phyloP scores from a whole-genome alignment of 768 basidiomycete genomes.

The Neoboletus subvelutipes region DNA sequence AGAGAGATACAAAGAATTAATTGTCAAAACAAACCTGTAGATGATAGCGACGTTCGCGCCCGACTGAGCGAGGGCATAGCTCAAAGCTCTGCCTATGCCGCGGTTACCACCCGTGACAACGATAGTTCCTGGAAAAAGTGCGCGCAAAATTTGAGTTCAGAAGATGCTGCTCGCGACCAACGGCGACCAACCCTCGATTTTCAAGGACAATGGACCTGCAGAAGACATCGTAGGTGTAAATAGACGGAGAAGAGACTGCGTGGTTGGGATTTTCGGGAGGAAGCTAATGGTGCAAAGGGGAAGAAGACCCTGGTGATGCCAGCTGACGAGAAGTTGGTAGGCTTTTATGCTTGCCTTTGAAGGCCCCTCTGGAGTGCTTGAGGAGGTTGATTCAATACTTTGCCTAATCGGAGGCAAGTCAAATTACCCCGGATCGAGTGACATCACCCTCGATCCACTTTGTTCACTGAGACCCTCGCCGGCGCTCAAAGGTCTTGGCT shows the following conservation, averaged over 20 bases:
- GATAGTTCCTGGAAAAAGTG: constrained; percentile 39
- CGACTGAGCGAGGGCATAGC: constrained; percentile 51
- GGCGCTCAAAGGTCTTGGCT: not conserved
- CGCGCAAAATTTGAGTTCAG: not conserved
- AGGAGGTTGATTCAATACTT: constrained; percentile 7
- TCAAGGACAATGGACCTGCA: constrained; percentile 14
- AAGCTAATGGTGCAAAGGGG: not conserved
- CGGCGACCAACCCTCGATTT: constrained; percentile 29
- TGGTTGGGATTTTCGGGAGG: not conserved
- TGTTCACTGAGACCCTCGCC: not conserved
- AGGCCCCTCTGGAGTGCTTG: constrained; percentile 15
- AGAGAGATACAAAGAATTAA: not conserved
- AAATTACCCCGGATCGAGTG: constrained; percentile 17
- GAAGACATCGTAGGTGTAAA: constrained; percentile 13
- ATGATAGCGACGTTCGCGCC: constrained; percentile 62
- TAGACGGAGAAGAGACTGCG: constrained; percentile 5
- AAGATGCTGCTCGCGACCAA: not conserved
- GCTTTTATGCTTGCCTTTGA: constrained; percentile 12
- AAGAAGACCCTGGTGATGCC: not conserved
- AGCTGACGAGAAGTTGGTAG: no score
- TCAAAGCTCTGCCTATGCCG: constrained; percentile 59
- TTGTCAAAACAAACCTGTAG: constrained; percentile 41
- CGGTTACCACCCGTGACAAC: constrained; percentile 64
- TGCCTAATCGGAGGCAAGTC: constrained; percentile 3
- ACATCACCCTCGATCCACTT: constrained; percentile 4